A percentile compares a stretch with the other conserved stretches of the same genome.
Evolutionary conservation across 1,284 basidiomycete species (phyloP).

Genomic region (Phlebopus sp.): DNA sequence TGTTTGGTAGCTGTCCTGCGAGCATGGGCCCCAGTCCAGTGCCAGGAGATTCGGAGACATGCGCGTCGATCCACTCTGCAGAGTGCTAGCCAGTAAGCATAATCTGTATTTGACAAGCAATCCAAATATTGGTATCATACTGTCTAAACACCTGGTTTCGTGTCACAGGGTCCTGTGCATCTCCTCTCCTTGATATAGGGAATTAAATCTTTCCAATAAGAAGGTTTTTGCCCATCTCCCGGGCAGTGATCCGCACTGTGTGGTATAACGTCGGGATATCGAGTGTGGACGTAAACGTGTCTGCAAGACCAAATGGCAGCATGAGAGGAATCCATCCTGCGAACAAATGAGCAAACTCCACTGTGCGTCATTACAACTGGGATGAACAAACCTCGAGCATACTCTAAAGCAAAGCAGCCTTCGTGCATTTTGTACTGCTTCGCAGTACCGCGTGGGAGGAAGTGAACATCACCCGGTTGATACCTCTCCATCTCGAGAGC

Average conservation of each 20-base stretch:
- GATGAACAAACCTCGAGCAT: slow-evolving; percentile 73
- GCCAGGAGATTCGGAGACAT: too few species aligned
- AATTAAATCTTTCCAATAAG: slow-evolving; percentile 82
- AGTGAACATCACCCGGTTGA: slow-evolving; percentile 79
- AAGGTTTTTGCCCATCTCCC: slow-evolving; percentile 82
- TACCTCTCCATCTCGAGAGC: slow-evolving; percentile 84
- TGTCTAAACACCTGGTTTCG: too few species aligned
- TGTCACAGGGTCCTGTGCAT: too few species aligned
- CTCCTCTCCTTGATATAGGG: background rate
- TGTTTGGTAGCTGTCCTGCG: too few species aligned
- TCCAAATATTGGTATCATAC: too few species aligned
- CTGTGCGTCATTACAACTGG: background rate
- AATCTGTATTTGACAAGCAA: too few species aligned
- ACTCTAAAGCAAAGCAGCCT: slow-evolving; percentile 93
- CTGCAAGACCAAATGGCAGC: slow-evolving; percentile 91
- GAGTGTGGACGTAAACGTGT: slow-evolving; percentile 84
- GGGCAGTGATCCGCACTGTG: slow-evolving; percentile 75
- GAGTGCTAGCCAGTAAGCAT: too few species aligned
- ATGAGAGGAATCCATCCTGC: slow-evolving; percentile 88
- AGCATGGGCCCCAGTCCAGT: too few species aligned
- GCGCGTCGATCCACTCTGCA: too few species aligned
- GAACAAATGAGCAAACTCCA: background rate
- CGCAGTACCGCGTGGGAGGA: slow-evolving; percentile 76
- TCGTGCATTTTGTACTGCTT: slow-evolving; percentile 99
- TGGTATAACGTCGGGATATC: slow-evolving; percentile 83